A percentile compares a stretch with the other conserved stretches of the same genome.
Conservation (phyloP, 2,329 filamentous ascomycete genomes). For the Decorospora gaudefroyi region DNA sequence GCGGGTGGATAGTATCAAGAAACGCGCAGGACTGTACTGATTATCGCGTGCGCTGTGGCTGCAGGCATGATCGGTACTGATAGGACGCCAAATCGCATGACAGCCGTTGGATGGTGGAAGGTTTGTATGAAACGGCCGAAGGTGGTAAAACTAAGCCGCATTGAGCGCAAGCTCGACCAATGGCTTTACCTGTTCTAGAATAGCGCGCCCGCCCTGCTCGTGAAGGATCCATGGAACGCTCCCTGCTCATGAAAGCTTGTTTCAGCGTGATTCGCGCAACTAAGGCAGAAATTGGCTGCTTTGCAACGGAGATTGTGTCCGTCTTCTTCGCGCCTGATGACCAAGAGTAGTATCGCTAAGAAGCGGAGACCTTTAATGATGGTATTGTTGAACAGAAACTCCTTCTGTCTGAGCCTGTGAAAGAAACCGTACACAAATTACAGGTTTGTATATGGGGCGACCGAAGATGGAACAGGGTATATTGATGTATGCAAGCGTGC, state of each 20-base stretch:
- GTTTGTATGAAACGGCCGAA: slow-evolving; percentile 26
- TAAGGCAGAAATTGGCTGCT: slow-evolving; percentile 18
- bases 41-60: slow-evolving; percentile 22
- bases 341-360: too few relatives aligned
- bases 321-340: too few relatives aligned
- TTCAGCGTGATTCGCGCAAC: slow-evolving; percentile 17
- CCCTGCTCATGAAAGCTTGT: slow-evolving; percentile 24
- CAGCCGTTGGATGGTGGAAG: slow-evolving; percentile 19
- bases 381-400: too few relatives aligned
- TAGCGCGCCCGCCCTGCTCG: slow-evolving; percentile 17
- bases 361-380: too few relatives aligned
- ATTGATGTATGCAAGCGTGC: neutral
- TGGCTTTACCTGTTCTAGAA: neutral
- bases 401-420: too few relatives aligned
- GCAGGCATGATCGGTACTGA: slow-evolving; percentile 14
- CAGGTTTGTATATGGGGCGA: neutral
- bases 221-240: slow-evolving; percentile 19
- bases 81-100: slow-evolving; percentile 11
- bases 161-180: neutral
- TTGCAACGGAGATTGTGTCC: slow-evolving; percentile 9
- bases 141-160: slow-evolving; percentile 14
- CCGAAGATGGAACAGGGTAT: neutral
- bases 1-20: slow-evolving; percentile 3
- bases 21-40: slow-evolving; percentile 15
- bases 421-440: too few relatives aligned